Conservation (phyloP, 495 filamentous ascomycete genomes). For the Tetracladium marchalianum region DNA sequence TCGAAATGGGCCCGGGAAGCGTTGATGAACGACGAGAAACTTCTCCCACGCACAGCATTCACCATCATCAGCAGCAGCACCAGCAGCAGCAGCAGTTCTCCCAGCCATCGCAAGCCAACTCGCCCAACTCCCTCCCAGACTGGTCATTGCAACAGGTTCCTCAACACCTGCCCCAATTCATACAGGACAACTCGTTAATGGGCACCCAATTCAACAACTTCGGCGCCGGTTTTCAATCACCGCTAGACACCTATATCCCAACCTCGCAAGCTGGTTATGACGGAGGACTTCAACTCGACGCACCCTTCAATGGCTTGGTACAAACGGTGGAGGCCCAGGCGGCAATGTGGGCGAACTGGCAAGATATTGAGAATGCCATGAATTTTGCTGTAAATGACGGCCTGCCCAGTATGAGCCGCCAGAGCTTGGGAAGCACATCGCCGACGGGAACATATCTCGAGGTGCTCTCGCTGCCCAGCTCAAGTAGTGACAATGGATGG, state of each 20-base stretch:
- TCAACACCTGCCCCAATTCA: slow-evolving; percentile 41
- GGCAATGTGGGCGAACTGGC: slow-evolving; percentile 59
- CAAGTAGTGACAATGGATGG: slow-evolving; percentile 81
- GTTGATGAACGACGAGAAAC: slow-evolving; percentile 18
- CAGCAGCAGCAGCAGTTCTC: slow-evolving; percentile 21
- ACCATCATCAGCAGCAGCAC: slow-evolving; percentile 35
- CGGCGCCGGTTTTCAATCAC: slow-evolving; percentile 36
- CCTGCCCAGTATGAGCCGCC: slow-evolving; percentile 39
- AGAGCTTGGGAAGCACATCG: slow-evolving; percentile 62
- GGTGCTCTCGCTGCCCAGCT: slow-evolving; percentile 65
- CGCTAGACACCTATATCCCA: slow-evolving; percentile 63
- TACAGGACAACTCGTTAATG: slow-evolving; percentile 39
- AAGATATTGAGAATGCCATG: slow-evolving; percentile 57
- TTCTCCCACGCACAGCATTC: slow-evolving; percentile 10
- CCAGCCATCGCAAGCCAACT: slow-evolving; percentile 21
- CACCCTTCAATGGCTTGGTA: slow-evolving; percentile 49
- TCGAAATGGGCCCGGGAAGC: slow-evolving; percentile 18
- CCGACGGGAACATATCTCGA: slow-evolving; percentile 77
- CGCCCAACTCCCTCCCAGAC: slow-evolving; percentile 33
- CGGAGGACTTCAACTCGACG: slow-evolving; percentile 53
- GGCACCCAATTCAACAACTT: slow-evolving; percentile 33
- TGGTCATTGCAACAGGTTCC: slow-evolving; percentile 40
- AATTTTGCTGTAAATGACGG: slow-evolving; percentile 39
- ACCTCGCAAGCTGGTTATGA: slow-evolving; percentile 55
- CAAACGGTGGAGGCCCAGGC: slow-evolving; percentile 54